phyloP scores from a whole-genome alignment of 208 protist genomes.

The Wallacemonas sp. region DNA sequence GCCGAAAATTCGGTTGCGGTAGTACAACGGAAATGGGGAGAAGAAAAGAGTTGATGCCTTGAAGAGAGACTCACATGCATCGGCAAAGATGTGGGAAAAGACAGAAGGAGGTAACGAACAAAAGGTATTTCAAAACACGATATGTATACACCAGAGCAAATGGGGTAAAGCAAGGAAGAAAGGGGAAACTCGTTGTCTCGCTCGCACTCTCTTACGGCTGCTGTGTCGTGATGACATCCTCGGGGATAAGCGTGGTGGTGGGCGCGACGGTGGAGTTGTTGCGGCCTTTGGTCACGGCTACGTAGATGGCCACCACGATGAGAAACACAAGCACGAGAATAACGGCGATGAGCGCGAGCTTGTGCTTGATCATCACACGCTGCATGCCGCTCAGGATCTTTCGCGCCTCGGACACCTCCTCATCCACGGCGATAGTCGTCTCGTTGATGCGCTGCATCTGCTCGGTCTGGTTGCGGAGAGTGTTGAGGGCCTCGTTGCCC shows the following conservation, averaged over 20 bases:
- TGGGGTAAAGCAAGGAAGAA: background rate
- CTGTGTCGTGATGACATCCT: conserved; percentile 32
- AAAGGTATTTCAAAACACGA: background rate
- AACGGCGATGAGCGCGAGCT: conserved; percentile 56
- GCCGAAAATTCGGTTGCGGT: no score
- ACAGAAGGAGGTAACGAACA: no score
- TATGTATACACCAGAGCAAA: background rate
- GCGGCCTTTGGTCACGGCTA: conserved; percentile 32
- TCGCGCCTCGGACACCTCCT: conserved; percentile 70
- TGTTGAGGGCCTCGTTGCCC: conserved; percentile 55
- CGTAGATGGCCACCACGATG: conserved; percentile 68
- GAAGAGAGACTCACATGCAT: no score
- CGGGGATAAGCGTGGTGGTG: conserved; percentile 23
- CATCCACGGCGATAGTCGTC: conserved; percentile 65
- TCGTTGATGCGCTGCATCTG: conserved; percentile 66
- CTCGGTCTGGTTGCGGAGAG: conserved; percentile 65
- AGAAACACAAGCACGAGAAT: conserved; percentile 62
- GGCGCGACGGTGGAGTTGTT: conserved; percentile 18
- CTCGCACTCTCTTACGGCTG: background rate
- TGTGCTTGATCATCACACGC: conserved; percentile 75
- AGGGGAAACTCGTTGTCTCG: background rate
- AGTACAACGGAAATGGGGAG: no score
- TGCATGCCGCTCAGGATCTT: conserved; percentile 71
- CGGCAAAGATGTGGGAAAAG: no score
- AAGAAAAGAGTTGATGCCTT: no score